Conservation (phyloP, 2,329 filamentous ascomycete species). For the Clonostachys chloroleuca region DNA sequence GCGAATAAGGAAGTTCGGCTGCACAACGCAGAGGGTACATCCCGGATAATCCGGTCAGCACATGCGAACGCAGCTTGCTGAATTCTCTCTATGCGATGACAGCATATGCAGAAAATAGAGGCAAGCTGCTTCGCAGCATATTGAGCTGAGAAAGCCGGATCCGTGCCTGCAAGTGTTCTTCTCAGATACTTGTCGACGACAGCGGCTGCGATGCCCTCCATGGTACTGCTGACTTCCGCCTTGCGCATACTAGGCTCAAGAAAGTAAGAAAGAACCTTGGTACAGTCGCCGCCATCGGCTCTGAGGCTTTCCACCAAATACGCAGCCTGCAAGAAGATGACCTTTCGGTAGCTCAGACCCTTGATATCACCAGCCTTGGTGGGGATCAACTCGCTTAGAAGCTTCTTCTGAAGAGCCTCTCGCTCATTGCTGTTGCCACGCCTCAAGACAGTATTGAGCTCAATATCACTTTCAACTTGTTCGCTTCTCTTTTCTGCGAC, state of each 20-base stretch:
- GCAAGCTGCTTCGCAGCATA: slow-evolving; percentile 88
- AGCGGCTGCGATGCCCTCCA: slow-evolving; percentile 60
- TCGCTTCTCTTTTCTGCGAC: slow-evolving; percentile 87
- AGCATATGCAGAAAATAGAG: slow-evolving; percentile 81
- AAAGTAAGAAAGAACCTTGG: slow-evolving; percentile 86
- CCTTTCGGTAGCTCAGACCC: slow-evolving; percentile 80
- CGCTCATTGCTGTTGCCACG: slow-evolving; percentile 79
- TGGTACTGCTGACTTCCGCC: slow-evolving; percentile 57
- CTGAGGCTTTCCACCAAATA: slow-evolving; percentile 86
- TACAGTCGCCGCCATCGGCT: slow-evolving; percentile 83
- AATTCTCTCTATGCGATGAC: slow-evolving; percentile 87
- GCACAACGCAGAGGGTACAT: slow-evolving; percentile 85
- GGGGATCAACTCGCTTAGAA: slow-evolving; percentile 70
- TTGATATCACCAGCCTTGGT: slow-evolving; percentile 74
- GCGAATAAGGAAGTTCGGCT: slow-evolving; percentile 89
- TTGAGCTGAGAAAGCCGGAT: slow-evolving; percentile 81
- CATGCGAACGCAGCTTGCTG: slow-evolving; percentile 81
- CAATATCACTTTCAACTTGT: slow-evolving; percentile 91
- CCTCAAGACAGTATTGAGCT: slow-evolving; percentile 88
- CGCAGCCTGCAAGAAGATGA: slow-evolving; percentile 87
- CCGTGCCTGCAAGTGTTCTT: slow-evolving; percentile 66
- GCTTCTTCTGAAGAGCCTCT: slow-evolving; percentile 74
- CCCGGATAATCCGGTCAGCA: slow-evolving; percentile 79
- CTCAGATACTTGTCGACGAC: slow-evolving; percentile 77
- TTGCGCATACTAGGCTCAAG: slow-evolving; percentile 80